Evolutionary conservation across 495 filamentous ascomycete species (phyloP).

Genomic region (Penicillium waksmanii): DNA sequence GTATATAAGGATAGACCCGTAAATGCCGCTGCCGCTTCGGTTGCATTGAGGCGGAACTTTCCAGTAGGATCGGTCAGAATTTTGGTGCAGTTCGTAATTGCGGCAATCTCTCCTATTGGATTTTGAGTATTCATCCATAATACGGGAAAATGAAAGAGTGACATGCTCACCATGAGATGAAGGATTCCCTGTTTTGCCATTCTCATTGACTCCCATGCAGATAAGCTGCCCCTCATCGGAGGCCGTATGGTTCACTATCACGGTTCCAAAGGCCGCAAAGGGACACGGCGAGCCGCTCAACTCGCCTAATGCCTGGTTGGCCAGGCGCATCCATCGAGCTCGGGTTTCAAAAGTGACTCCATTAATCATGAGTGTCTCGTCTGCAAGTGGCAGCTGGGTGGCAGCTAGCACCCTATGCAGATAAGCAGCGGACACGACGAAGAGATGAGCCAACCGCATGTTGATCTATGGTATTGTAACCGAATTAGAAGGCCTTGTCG

Average conservation of each 20-base stretch:
- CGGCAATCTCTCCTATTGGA: constrained; percentile 52
- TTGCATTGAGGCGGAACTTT: constrained; percentile 41
- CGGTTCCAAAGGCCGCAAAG: constrained; percentile 53
- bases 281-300: constrained; percentile 47
- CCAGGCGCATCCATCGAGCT: constrained; percentile 53
- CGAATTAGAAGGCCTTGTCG: too few species aligned
- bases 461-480: too few species aligned
- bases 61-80: constrained; percentile 50
- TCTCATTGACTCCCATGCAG: constrained; percentile 48
- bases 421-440: too few species aligned
- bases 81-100: constrained; percentile 54
- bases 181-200: constrained; percentile 46
- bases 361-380: constrained; percentile 12
- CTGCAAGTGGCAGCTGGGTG: too few species aligned
- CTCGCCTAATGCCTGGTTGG: constrained; percentile 45
- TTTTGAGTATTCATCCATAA: not conserved
- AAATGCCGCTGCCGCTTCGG: constrained; percentile 47
- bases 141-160: not conserved
- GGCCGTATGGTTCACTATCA: constrained; percentile 57
- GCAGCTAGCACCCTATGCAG: too few species aligned
- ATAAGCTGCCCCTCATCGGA: constrained; percentile 44
- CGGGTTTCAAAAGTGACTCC: constrained; percentile 35
- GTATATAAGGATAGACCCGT: constrained; percentile 55
- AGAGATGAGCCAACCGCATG: too few species aligned
- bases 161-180: constrained; percentile 49